A percentile compares a stretch with the other conserved stretches of the same genome.
Conservation (phyloP, 2,329 filamentous ascomycete species). For the Colletotrichum sp. region DNA sequence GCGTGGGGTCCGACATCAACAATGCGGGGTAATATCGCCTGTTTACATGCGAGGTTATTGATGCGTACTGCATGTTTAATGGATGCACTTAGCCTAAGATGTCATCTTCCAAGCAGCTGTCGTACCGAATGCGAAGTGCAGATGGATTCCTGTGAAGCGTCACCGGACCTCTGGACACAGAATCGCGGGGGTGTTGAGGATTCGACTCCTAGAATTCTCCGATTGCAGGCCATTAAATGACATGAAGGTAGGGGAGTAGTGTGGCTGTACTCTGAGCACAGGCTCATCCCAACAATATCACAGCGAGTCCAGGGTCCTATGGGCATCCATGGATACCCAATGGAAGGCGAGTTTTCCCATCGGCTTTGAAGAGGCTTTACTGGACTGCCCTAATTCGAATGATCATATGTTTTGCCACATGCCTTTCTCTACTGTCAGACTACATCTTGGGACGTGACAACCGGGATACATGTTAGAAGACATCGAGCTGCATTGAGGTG, state of each 20-base stretch:
- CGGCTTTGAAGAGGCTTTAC: not conserved
- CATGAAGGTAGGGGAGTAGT: not conserved
- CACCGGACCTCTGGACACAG: fast-evolving
- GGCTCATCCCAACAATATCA: not conserved
- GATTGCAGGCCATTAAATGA: not conserved
- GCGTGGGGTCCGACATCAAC: not conserved
- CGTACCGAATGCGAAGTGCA: not conserved
- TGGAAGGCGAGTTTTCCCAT: not conserved
- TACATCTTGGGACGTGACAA: not conserved
- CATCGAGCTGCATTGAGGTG: not conserved
- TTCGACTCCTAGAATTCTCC: not conserved
- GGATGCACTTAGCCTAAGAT: not conserved
- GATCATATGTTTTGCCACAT: not conserved
- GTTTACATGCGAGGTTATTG: not conserved
- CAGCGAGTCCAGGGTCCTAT: fast-evolving
- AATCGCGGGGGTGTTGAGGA: fast-evolving
- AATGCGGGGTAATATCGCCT: not conserved
- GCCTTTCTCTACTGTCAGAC: not conserved
- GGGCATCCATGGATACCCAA: not conserved
- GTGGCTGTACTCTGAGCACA: not conserved
- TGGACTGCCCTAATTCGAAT: not conserved
- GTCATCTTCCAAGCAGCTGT: not conserved
- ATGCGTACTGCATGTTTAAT: not conserved
- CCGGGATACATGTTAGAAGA: not conserved
- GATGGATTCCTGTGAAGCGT: not conserved